Conservation (phyloP, 176 grass and related monocot genomes). For the Luzula sylvatica region DNA sequence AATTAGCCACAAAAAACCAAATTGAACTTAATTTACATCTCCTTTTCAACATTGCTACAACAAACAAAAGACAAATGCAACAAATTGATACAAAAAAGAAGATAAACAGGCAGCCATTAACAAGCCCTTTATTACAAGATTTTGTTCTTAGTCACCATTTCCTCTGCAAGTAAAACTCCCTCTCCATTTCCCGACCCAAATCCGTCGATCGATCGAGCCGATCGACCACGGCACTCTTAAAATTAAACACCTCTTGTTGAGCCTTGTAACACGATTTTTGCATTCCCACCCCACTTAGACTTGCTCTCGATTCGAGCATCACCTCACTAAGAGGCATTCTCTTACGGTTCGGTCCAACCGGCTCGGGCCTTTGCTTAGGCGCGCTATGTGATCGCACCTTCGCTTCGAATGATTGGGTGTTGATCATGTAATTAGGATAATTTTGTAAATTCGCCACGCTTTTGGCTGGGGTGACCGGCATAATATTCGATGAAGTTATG, state of each 20-base stretch:
- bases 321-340: constrained; percentile 76
- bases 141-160: constrained; percentile 40
- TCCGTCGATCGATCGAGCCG: constrained; percentile 42
- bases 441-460: constrained; percentile 34
- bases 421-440: constrained; percentile 74
- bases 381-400: constrained; percentile 88
- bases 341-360: constrained; percentile 23
- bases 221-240: constrained; percentile 51
- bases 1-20: background rate
- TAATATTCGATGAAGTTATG: constrained; percentile 2
- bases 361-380: constrained; percentile 79
- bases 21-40: constrained; percentile 23
- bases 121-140: constrained; percentile 18
- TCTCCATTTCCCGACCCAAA: constrained; percentile 15
- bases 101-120: constrained; percentile 14
- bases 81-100: constrained; percentile 1
- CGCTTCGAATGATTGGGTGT: constrained; percentile 80
- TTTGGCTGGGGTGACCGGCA: constrained; percentile 55
- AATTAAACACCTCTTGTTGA: constrained; percentile 56
- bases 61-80: background rate
- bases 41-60: constrained; percentile 22
- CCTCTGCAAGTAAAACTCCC: constrained; percentile 41
- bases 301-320: constrained; percentile 50
- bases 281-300: constrained; percentile 41
- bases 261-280: constrained; percentile 36